Conservation (phyloP, 2,329 filamentous ascomycete species). For the Curvularia verruculosa region DNA sequence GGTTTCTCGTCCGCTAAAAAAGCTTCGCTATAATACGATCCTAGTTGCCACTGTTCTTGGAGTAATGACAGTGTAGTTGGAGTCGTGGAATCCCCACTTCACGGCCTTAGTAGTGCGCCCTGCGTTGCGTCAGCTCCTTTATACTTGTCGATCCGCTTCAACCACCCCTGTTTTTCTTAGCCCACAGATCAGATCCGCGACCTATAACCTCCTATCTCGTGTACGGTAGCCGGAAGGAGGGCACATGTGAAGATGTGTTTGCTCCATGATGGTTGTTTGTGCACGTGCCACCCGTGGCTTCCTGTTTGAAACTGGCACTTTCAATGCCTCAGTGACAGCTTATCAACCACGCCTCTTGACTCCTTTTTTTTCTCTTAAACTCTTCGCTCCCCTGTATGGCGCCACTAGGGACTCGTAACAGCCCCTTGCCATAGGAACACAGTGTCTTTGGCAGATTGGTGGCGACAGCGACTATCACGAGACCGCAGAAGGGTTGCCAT, state of each 20-base stretch:
- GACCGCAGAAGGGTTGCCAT: no score
- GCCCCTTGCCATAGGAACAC: neutral
- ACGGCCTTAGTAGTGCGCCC: neutral
- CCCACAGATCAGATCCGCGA: neutral
- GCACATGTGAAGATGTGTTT: neutral
- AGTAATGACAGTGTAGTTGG: neutral
- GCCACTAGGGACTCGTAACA: neutral
- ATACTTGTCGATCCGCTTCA: neutral
- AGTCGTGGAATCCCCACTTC: neutral
- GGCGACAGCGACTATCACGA: neutral
- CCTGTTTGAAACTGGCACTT: neutral
- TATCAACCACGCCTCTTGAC: neutral
- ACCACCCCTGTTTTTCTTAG: neutral
- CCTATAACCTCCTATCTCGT: neutral
- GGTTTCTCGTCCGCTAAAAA: neutral
- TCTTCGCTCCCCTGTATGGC: neutral
- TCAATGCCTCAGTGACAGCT: conserved; percentile 1
- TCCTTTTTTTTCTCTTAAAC: no score
- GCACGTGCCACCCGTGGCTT: conserved; percentile 11
- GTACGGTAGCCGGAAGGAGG: neutral
- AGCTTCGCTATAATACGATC: neutral
- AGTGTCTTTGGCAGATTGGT: neutral
- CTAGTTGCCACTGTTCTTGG: neutral
- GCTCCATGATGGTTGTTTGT: conserved; percentile 4
- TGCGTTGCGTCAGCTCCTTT: neutral